Percentiles rank a stretch among this genome's conserved stretches.
Conservation (phyloP, 2,329 filamentous ascomycete genomes). For the Pseudophaeomoniella oleicola region DNA sequence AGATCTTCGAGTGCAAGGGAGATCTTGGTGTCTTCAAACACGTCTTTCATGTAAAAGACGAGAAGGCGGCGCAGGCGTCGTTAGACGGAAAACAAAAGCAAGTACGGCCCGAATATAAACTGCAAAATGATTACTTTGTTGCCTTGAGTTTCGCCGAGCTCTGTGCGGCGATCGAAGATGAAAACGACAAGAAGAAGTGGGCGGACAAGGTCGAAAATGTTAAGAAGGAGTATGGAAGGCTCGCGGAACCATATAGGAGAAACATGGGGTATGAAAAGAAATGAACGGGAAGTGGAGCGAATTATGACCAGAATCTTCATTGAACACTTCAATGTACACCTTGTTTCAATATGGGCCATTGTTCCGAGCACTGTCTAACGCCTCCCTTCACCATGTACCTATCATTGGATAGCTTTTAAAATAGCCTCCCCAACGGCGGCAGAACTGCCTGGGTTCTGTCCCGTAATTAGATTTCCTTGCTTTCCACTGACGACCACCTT, state of each 20-base stretch:
- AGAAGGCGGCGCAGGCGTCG: constrained; percentile 15
- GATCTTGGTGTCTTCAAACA: constrained; percentile 43
- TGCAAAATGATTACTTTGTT: constrained; percentile 40
- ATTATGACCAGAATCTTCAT: too few relatives aligned
- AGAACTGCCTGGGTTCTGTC: constrained; percentile 33
- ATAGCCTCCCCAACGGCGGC: constrained; percentile 28
- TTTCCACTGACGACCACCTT: constrained; percentile 25
- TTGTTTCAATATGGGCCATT: too few relatives aligned
- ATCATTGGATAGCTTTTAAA: constrained; percentile 16
- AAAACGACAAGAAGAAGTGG: constrained; percentile 19
- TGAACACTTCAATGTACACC: too few relatives aligned
- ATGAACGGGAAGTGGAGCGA: too few relatives aligned
- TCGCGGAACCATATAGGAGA: constrained; percentile 36
- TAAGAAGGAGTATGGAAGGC: constrained; percentile 31
- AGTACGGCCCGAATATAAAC: constrained; percentile 35
- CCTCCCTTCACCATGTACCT: too few relatives aligned
- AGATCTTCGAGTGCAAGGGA: constrained; percentile 41
- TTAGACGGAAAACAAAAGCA: constrained; percentile 1
- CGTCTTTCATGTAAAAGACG: constrained; percentile 36
- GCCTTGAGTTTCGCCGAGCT: constrained; percentile 7
- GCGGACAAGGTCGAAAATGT: constrained; percentile 29
- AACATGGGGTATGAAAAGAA: constrained; percentile 21
- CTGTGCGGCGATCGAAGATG: constrained; percentile 19
- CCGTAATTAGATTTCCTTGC: constrained; percentile 28
- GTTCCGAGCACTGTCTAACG: too few relatives aligned